Evolutionary conservation across 495 filamentous ascomycete species (phyloP), one percentile per base, ranked within the genome.

Genomic region (Penicillium desertorum): DNA sequence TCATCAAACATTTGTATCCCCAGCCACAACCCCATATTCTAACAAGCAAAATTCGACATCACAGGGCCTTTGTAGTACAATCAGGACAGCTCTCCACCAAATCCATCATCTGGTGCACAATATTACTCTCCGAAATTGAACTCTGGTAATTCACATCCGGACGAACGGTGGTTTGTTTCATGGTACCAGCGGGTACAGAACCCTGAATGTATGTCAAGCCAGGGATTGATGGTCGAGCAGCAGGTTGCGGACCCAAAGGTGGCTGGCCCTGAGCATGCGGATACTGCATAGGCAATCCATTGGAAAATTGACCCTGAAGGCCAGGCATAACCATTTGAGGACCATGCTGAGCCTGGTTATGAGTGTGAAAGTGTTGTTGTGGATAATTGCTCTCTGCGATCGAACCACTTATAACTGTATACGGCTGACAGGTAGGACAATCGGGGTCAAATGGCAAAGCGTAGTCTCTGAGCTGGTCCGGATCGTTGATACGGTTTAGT

Each of bases 81-180:
- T 41, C 14, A 20, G 59, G 54, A 20, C 59, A 62, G 0, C 3
- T 8, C 32, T 54, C 56, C 14, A 43, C 37, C 12, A 59, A 3
- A 41, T 57, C 22, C 22, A 42, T 25, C 20, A 36, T 25, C 48
- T 56, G 56, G 3, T 68, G 73, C 2, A 92, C 77, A 22, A 81
- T 75, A 45, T 95, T 85, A 29, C 76, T 78, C 65, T 80, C 81
- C 68, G 27, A 17, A 29, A 34, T 85, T 0, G 2, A 20, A 16
- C 10, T 14, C 8, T 4, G 14, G 16, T 6, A 16, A 22, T 29
- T 11, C 22, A 4, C n/a, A 17, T 49, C 54, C 3, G 32, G 42
- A n/a, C 8, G 5, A 23, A 27, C 17, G 2, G 14, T 19, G 6
- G 8, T n/a, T 8, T 30, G n/a, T 2, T 10, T 49, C 5, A 20